These are phyloP conservation scores for Ascochyta viciae-villosae DNA, from an alignment of 2,329 filamentous ascomycete species.

Conservation along the genomic window DNA sequence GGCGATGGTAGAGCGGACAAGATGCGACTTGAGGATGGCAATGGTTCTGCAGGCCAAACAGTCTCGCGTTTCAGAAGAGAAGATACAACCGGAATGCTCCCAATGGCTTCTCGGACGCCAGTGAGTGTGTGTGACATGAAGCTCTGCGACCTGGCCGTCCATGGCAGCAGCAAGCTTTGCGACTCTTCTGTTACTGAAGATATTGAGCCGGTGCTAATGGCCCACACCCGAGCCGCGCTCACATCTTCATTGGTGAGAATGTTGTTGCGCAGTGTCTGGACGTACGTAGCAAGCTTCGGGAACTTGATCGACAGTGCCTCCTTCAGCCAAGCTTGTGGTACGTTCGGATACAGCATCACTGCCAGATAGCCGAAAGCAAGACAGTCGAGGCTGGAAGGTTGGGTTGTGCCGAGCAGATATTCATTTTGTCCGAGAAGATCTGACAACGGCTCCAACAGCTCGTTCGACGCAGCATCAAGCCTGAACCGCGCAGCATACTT, in stretches of 20 bases:
- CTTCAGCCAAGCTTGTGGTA: conserved; percentile 69
- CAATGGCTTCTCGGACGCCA: conserved; percentile 31
- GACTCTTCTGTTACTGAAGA: background rate
- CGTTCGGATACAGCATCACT: conserved; percentile 69
- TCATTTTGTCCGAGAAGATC: conserved; percentile 64
- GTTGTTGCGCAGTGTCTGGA: conserved; percentile 43
- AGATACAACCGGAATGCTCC: conserved; percentile 35
- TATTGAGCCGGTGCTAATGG: conserved; percentile 26
- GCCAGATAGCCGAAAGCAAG: conserved; percentile 80
- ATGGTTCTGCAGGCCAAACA: conserved; percentile 17
- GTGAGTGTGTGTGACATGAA: conserved; percentile 18
- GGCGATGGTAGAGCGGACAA: conserved; percentile 40
- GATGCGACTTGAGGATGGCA: conserved; percentile 12
- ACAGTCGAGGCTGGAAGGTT: conserved; percentile 76
- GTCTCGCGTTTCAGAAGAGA: conserved; percentile 19
- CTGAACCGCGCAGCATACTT: conserved; percentile 77
- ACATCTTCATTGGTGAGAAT: conserved; percentile 34
- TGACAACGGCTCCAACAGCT: conserved; percentile 73
- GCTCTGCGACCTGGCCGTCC: conserved; percentile 26
- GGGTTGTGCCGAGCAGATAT: conserved; percentile 61
- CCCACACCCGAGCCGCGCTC: conserved; percentile 37
- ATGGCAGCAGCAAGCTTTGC: conserved; percentile 29
- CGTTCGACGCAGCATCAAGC: conserved; percentile 74
- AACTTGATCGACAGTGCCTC: conserved; percentile 62
- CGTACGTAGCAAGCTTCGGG: conserved; percentile 48